Evolutionary conservation across 2,329 filamentous ascomycete genomes (phyloP).

Genomic region (Chaetomiaceae sp.): DNA sequence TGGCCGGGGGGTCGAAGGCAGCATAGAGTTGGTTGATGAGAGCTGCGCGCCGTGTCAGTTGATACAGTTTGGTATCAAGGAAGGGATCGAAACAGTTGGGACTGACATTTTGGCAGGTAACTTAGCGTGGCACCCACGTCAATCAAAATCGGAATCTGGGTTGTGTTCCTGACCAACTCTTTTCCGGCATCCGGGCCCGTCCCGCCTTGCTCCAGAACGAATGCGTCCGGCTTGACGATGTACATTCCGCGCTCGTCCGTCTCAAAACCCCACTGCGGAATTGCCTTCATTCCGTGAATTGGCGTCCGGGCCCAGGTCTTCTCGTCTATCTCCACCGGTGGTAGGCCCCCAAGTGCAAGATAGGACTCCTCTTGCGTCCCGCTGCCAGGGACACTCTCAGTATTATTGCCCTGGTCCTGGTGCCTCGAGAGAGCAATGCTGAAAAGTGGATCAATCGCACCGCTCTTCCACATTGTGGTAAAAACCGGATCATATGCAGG

Average conservation of each 20-base stretch:
- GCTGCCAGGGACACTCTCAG: neutral
- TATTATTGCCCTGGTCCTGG: conserved; percentile 16
- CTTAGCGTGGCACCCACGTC: conserved; percentile 29
- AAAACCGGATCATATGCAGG: conserved; percentile 46
- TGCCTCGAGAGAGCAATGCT: conserved; percentile 42
- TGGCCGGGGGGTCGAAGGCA: conserved; percentile 27
- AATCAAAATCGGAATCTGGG: conserved; percentile 28
- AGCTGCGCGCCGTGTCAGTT: conserved; percentile 13
- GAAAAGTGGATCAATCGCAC: conserved; percentile 43
- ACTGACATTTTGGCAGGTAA: conserved; percentile 26
- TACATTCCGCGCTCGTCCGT: conserved; percentile 28
- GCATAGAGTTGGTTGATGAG: conserved; percentile 24
- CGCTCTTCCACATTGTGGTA: conserved; percentile 43
- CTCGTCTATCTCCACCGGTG: conserved; percentile 36
- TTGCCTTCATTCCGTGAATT: conserved; percentile 24
- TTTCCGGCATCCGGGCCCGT: conserved; percentile 1
- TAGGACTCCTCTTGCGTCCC: conserved; percentile 35
- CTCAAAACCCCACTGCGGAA: conserved; percentile 20
- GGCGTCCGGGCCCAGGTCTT: conserved; percentile 26
- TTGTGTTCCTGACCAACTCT: conserved; percentile 23
- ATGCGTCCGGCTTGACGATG: conserved; percentile 28
- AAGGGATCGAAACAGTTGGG: too few species aligned
- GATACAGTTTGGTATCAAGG: neutral
- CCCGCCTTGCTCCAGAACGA: conserved; percentile 11
- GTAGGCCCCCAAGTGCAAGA: conserved; percentile 46